These are phyloP conservation scores for Clonostachys byssicola DNA, from an alignment of 2,329 filamentous ascomycete genomes.

Conservation along the genomic window DNA sequence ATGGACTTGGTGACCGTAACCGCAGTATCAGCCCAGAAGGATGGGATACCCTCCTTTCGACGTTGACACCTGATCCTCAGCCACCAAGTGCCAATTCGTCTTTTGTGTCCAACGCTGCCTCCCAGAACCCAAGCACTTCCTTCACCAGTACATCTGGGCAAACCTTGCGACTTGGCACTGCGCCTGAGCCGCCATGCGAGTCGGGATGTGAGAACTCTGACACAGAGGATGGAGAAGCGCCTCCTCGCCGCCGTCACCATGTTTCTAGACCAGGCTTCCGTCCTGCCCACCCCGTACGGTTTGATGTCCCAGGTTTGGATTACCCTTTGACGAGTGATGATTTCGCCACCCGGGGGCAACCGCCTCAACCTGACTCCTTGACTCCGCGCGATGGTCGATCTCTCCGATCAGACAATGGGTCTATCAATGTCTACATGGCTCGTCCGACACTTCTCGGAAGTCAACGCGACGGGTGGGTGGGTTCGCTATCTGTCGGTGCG, in stretches of 20 bases:
- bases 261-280: slow-evolving; percentile 1
- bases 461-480: not conserved
- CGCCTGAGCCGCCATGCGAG: slow-evolving; percentile 42
- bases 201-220: slow-evolving; percentile 53
- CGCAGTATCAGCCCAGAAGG: slow-evolving; percentile 74
- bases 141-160: slow-evolving; percentile 27
- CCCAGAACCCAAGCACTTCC: slow-evolving; percentile 37
- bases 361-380: too few species aligned
- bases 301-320: too few species aligned
- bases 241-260: slow-evolving; percentile 15
- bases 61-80: slow-evolving; percentile 76
- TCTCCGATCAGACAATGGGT: too few species aligned
- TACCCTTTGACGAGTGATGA: too few species aligned
- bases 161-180: not conserved
- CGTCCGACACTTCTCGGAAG: too few species aligned
- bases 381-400: too few species aligned
- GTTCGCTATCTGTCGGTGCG: not conserved
- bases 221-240: slow-evolving; percentile 43
- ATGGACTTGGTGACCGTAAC: slow-evolving; percentile 81
- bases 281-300: not conserved
- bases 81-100: slow-evolving; percentile 79
- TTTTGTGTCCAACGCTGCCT: slow-evolving; percentile 60
- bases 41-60: slow-evolving; percentile 80
- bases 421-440: too few species aligned
- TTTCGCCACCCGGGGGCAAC: too few species aligned